Evolutionary conservation across 805 yeast genomes (phyloP).

Genomic region (Candida sithepensis): DNA sequence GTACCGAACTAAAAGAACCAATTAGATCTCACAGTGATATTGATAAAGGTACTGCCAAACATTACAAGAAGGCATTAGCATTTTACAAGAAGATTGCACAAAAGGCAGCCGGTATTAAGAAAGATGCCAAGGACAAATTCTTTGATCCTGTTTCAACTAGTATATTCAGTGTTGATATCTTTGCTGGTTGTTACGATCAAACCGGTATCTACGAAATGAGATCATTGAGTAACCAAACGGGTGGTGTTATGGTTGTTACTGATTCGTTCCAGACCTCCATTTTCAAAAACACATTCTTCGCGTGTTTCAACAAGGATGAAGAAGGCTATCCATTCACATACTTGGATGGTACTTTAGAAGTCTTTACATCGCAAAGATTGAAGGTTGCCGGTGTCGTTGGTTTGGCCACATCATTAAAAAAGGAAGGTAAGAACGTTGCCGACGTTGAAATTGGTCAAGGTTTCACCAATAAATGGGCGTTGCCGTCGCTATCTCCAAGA

Average conservation of each 20-base stretch:
- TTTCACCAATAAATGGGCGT: constrained; percentile 82
- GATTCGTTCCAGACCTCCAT: constrained; percentile 95
- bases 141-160: constrained; percentile 38
- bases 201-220: constrained; percentile 95
- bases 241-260: constrained; percentile 82
- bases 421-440: constrained; percentile 70
- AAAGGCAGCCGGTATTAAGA: constrained; percentile 54
- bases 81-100: constrained; percentile 74
- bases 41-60: constrained; percentile 85
- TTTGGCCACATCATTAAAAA: constrained; percentile 73
- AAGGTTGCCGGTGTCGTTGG: constrained; percentile 93
- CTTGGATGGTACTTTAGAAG: constrained; percentile 83
- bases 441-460: constrained; percentile 95
- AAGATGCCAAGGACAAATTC: constrained; percentile 34
- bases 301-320: constrained; percentile 82
- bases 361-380: constrained; percentile 81
- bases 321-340: constrained; percentile 87
- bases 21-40: constrained; percentile 96
- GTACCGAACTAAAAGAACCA: constrained; percentile 88
- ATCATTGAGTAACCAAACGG: constrained; percentile 76
- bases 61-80: constrained; percentile 79
- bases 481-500: constrained; percentile 81
- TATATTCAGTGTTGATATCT: constrained; percentile 83
- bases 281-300: constrained; percentile 86
- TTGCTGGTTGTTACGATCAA: constrained; percentile 96